phyloP scores from a whole-genome alignment of 441 rosid genomes.

The Dalechampia spathulata region DNA sequence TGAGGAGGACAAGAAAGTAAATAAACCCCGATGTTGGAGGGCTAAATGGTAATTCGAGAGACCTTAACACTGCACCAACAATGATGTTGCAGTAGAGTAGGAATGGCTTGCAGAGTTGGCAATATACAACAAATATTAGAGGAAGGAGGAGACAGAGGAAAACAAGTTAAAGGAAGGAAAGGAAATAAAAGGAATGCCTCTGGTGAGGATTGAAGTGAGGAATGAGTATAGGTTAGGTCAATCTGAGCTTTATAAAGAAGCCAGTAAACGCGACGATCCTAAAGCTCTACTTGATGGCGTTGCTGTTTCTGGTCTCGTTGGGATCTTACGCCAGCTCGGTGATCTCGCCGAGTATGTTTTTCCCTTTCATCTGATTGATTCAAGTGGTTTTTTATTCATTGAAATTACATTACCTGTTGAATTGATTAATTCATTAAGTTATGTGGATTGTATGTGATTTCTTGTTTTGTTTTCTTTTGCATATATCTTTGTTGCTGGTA shows the following conservation, averaged over 20 bases:
- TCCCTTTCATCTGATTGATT: background rate
- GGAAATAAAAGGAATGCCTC: conserved; percentile 50
- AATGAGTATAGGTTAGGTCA: conserved; percentile 71
- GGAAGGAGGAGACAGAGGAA: too few relatives aligned
- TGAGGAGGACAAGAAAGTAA: too few relatives aligned
- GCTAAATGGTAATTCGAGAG: conserved; percentile 9
- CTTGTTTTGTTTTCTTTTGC: too few relatives aligned
- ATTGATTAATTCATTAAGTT: too few relatives aligned
- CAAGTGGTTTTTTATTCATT: too few relatives aligned
- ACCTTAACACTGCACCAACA: background rate
- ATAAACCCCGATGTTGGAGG: too few relatives aligned
- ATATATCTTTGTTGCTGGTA: too few relatives aligned
- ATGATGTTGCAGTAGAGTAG: conserved; percentile 9
- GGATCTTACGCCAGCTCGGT: conserved; percentile 97
- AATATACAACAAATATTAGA: conserved; percentile 18
- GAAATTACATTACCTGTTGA: too few relatives aligned
- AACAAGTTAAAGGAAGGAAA: background rate
- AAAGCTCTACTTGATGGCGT: conserved; percentile 77
- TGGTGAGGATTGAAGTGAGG: conserved; percentile 68
- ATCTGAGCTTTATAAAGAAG: conserved; percentile 53
- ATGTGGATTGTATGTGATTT: too few relatives aligned
- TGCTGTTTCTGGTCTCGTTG: conserved; percentile 90
- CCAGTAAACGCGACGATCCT: conserved; percentile 64
- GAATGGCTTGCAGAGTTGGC: conserved; percentile 62
- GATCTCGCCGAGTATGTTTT: conserved; percentile 85